Base-by-base conservation (phyloP, 140 eudicot species). In the Anethum foeniculum region DNA sequence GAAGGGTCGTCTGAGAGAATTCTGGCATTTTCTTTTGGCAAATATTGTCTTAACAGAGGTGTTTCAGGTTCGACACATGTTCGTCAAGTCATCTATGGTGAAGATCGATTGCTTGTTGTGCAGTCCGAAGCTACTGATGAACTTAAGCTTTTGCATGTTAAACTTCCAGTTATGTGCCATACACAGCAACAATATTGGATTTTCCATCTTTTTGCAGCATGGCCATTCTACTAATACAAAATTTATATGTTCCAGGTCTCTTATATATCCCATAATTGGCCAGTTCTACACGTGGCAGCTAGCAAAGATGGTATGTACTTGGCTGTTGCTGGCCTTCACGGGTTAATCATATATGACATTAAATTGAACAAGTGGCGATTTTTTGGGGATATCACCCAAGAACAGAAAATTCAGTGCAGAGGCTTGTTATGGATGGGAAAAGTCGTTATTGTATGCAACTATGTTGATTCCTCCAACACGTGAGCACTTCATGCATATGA, bases 401-500 rank as follows among this genome's bases (percentile, higher is more conserved):
- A 95, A 84, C 99, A 95, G 81, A 90, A 88, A 88, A 95, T 95
- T 30, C 93, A 92, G 77, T 95, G 99, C 90, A 89, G 89, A 72
- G 99, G 99, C 79, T 90, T 95, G 91, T 85, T 92, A 77, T 95
- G 99, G 99, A 84, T 95, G 88, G 99, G 96, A 86, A 95, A 95
- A 85, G 92, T 95, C 77, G 90, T 95, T 85, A 97, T 95, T 72
- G 96, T 95, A 81, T 95, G 97, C 93, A 95, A 95, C 84, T 95
- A 89, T 79, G 79, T 88, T 46, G 95, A 92, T 78, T 85, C 93
- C 83, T 89, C 97, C 13, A 83, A 89, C 86, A 84, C 87, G 99
- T 95, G 82, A 90, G 97, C 64, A 69, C 56, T 77, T 71, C 11
- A 23, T 82, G 32, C 48, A 30, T 77, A 47, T 64, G 79, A 38